Percentiles rank a stretch among this genome's conserved stretches.
phyloP scores from a whole-genome alignment of 208 protist genomes.

The Leishmania amazonensis region DNA sequence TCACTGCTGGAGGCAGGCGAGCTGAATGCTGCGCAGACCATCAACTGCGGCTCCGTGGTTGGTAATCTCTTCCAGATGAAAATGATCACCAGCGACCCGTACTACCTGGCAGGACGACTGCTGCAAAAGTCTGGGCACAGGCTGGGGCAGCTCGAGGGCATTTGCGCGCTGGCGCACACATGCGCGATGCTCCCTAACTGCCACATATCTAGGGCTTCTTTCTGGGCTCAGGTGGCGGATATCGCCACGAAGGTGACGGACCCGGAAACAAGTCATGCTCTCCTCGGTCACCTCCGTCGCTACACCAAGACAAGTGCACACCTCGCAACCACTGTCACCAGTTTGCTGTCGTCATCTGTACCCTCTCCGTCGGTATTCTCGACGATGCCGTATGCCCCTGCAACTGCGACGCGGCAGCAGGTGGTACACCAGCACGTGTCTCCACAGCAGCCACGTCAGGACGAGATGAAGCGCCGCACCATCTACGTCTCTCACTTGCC shows the following conservation, averaged over 20 bases:
- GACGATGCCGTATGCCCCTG: conserved; percentile 12
- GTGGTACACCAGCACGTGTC: not conserved
- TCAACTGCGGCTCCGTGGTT: conserved; percentile 67
- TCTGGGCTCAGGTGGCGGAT: conserved; percentile 74
- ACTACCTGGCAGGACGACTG: conserved; percentile 63
- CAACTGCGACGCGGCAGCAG: not conserved
- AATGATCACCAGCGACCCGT: conserved; percentile 76
- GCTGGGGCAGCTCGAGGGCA: conserved; percentile 65
- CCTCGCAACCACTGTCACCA: not conserved
- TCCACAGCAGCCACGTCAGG: conserved; percentile 18
- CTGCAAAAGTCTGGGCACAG: conserved; percentile 50
- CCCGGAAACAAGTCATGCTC: conserved; percentile 27
- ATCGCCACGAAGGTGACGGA: conserved; percentile 26
- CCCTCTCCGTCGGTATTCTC: conserved; percentile 15
- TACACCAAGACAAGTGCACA: conserved; percentile 43
- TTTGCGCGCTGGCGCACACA: conserved; percentile 74
- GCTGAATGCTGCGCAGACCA: conserved; percentile 30
- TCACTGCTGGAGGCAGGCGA: conserved; percentile 47
- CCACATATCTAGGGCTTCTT: conserved; percentile 66
- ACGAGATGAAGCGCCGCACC: conserved; percentile 67
- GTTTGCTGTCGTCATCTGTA: not conserved
- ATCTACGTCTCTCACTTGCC: conserved; percentile 81
- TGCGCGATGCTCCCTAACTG: conserved; percentile 45
- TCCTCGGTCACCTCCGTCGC: conserved; percentile 64
- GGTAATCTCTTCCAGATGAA: conserved; percentile 56